phyloP scores from a whole-genome alignment of 2,329 filamentous ascomycete species.

The Trichoderma hamatum region DNA sequence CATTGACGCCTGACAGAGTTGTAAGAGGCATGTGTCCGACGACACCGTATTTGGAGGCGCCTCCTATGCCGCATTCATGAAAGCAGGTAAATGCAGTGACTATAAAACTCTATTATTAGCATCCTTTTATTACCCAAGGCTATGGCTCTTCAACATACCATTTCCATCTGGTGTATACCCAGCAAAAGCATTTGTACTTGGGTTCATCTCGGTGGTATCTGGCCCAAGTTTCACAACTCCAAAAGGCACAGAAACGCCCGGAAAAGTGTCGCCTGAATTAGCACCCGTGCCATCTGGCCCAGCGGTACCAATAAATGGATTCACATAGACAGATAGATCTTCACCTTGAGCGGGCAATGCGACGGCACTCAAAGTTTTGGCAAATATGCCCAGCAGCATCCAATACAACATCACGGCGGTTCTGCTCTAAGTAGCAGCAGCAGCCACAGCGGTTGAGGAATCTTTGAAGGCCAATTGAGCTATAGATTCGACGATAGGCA shows the following conservation, averaged over 20 bases:
- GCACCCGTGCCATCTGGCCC: constrained; percentile 49
- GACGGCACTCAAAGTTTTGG: neutral
- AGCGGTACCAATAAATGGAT: constrained; percentile 54
- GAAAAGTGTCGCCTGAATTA: constrained; percentile 49
- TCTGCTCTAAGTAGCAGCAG: neutral
- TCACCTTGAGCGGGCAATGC: neutral
- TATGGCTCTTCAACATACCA: constrained; percentile 26
- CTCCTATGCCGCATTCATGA: constrained; percentile 61
- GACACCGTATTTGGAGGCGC: constrained; percentile 61
- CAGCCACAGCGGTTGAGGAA: neutral
- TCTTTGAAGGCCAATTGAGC: no score
- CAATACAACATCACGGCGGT: neutral
- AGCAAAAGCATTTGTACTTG: constrained; percentile 35
- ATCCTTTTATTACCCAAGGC: neutral
- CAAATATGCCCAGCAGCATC: neutral
- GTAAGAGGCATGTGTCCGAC: constrained; percentile 53
- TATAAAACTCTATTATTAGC: neutral
- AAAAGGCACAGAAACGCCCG: constrained; percentile 48
- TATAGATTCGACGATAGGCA: neutral
- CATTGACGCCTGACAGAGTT: constrained; percentile 44
- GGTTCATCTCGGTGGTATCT: constrained; percentile 38
- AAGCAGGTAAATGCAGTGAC: constrained; percentile 56
- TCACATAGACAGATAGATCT: constrained; percentile 40
- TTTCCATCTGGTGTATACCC: constrained; percentile 47
- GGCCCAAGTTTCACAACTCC: constrained; percentile 51